Percentiles rank a stretch among this genome's conserved stretches.
Evolutionary conservation across 495 filamentous ascomycete species (phyloP).

Genomic region (Penicillium coffeae): DNA sequence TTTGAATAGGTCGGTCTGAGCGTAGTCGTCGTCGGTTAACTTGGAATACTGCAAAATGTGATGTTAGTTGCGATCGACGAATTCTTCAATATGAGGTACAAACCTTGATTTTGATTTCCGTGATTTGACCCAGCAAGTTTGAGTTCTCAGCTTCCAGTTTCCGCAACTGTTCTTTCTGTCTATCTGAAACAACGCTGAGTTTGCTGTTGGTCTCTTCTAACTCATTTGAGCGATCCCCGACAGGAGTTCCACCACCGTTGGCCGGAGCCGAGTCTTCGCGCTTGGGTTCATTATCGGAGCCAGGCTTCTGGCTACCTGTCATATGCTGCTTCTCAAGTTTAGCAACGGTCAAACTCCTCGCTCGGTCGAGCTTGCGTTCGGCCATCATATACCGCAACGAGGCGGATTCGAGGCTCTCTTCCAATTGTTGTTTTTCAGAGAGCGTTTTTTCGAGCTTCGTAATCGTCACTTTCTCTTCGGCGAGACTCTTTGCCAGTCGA

Average conservation of each 20-base stretch:
- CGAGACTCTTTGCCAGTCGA: conserved; percentile 68
- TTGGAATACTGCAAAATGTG: conserved; percentile 48
- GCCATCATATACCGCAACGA: conserved; percentile 89
- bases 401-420: conserved; percentile 77
- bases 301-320: conserved; percentile 53
- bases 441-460: conserved; percentile 71
- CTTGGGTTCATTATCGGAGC: conserved; percentile 48
- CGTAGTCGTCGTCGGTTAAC: conserved; percentile 88
- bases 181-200: conserved; percentile 65
- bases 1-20: conserved; percentile 88
- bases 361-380: conserved; percentile 87
- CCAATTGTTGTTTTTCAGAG: conserved; percentile 76
- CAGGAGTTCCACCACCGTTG: conserved; percentile 56
- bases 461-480: conserved; percentile 74
- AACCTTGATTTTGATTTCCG: conserved; percentile 57
- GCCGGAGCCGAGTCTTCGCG: conserved; percentile 48
- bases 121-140: conserved; percentile 72
- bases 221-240: conserved; percentile 50
- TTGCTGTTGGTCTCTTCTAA: conserved; percentile 69
- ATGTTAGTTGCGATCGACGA: no score
- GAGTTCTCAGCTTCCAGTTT: conserved; percentile 75
- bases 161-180: conserved; percentile 84
- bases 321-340: conserved; percentile 90
- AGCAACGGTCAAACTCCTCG: conserved; percentile 80
- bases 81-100: no score